Base-by-base conservation (phyloP, 495 filamentous ascomycete genomes). In the Podospora australis region DNA sequence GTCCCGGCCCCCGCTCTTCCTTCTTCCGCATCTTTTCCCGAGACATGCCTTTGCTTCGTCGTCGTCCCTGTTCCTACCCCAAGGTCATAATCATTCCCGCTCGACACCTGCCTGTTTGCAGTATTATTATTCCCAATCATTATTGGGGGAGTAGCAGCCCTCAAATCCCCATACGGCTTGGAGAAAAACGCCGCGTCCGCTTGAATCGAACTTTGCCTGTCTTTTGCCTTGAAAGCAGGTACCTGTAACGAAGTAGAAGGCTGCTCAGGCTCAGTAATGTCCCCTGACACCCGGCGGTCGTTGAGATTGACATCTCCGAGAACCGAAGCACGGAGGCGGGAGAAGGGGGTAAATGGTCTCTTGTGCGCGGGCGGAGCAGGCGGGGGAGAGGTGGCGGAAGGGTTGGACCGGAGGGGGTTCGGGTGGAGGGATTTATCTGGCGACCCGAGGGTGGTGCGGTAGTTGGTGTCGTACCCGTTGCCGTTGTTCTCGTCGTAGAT, bases 21-120 rank as follows among this genome's bases (percentile, higher is more conserved):
- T 66, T 96, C 90, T 66, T 96, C 90, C 1, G 82, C 90, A 39
- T 87, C 69, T 65, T 88, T 88, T 2, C 88, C 90, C 57, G 87
- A 92, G 8, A 91, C 88, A 55, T 88, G 82, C 43, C 89, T 72
- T 41, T 65, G 67, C 44, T 53, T 68, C 16, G 45, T 46, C 28
- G 16, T 32, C 29, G 9, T 52, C 36, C 7, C 24, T 57, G 62
- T 71, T 47, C 63, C 69, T 47, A 14, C 72, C 75, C 11, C 77
- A 64, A 25, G 17, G 20, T 80, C 77, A 50, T 79, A 84, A 57
- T 84, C 83, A 62, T 69, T 83, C 56, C 67, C 80, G 61, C 69
- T 70, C 58, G 73, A 75, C 25, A 70, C 70, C 65, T 72, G 73
- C 25, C 72, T 62, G 11, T 46, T 49, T 1, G 43, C 42, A 7